Base-by-base conservation (phyloP, 2,329 filamentous ascomycete genomes). In the Colletotrichum shisoi region DNA sequence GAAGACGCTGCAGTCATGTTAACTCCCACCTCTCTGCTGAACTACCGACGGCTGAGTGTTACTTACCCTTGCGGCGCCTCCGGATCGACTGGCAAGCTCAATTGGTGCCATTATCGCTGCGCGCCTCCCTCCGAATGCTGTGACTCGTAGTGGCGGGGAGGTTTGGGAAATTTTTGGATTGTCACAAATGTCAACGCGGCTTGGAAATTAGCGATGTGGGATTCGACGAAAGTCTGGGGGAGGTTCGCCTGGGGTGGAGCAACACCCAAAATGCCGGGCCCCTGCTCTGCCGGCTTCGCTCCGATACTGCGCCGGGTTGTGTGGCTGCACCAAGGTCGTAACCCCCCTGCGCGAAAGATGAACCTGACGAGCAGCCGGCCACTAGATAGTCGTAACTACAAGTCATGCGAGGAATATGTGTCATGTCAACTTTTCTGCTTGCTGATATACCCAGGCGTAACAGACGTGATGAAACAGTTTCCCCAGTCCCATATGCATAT, bases 11-110 rank as follows among this genome's bases (percentile, higher is more conserved):
- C 73, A 66, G n/a, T 49, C 34, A 40, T 53, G 56, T 60, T 15
- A 68, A 46, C 61, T 34, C 15, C 1, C 21, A 53, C 71, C 54
- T 63, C 61, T 44, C 46, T 59, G 21, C 57, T 48, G 13, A 42
- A 34, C 39, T 24, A 48, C 8, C 31, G 17, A 66, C 13, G 17
- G 4, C 5, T 0, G 6, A 42, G 46, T 13, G 19, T 6, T 45
- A 49, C 73, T 62, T 76, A 85, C 83, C 77, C 77, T 79, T 74
- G 82, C 79, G 73, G 80, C 78, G 71, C 78, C 79, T 74, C 82
- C 80, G 69, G 82, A 81, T 72, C 82, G 81, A 72, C 80, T 79
- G 71, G 80, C 81, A 71, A 84, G 76, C 74, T 82, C 78, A 77
- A 84, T 82, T 78, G 82, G 77, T 75, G 82, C 81, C 83, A 85